These are phyloP conservation scores for Epichloe baconii DNA, from an alignment of 2,329 filamentous ascomycete species.

Conservation along the genomic window DNA sequence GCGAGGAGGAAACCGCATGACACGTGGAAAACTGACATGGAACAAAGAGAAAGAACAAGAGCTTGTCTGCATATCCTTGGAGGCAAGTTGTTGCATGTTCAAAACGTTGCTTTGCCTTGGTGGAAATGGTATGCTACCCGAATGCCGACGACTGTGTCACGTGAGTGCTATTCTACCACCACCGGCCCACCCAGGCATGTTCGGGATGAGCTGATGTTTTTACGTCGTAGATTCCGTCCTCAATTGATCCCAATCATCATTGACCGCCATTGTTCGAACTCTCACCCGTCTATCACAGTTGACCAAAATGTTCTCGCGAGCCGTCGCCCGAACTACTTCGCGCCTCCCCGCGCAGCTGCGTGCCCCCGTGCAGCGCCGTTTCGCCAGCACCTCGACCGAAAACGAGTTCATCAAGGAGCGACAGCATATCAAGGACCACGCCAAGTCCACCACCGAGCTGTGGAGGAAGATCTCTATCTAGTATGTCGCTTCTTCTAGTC, in stretches of 20 bases:
- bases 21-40: too few species aligned
- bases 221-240: constrained; percentile 2
- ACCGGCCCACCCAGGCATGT: background rate
- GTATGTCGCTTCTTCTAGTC: constrained; percentile 42
- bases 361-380: constrained; percentile 52
- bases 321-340: constrained; percentile 47
- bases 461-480: constrained; percentile 95
- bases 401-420: constrained; percentile 93
- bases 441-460: constrained; percentile 69
- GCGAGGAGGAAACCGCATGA: too few species aligned
- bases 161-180: background rate
- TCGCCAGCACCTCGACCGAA: constrained; percentile 62
- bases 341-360: constrained; percentile 49
- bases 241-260: constrained; percentile 10
- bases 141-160: background rate
- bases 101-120: too few species aligned
- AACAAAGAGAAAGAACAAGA: too few species aligned
- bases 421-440: constrained; percentile 81
- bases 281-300: too few species aligned
- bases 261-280: background rate
- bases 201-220: background rate
- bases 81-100: too few species aligned
- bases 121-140: too few species aligned
- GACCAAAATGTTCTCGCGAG: constrained; percentile 49
- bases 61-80: too few species aligned